Base-by-base conservation (phyloP, 257 asterid species). In the Nicotiana otophora region DNA sequence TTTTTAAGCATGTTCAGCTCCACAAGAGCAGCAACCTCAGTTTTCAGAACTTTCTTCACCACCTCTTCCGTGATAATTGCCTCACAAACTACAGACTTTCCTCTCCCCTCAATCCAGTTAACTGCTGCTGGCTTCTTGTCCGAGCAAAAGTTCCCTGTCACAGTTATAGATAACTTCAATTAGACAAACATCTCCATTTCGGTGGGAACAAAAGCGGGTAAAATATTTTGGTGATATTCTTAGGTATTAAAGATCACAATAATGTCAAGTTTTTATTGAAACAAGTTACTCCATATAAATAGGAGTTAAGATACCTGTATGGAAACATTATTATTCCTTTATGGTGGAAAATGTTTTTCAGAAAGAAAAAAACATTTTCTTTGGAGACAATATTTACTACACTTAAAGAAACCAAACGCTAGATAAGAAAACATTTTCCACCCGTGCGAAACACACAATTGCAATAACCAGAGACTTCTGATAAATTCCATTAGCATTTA, bases 41-140 rank as follows among this genome's bases (percentile, higher is more conserved):
- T 87, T 83, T 89, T 89, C 83, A 89, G 64, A 9, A 89, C 90
- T 86, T 84, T 87, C 83, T 80, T 89, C 78, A 89, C 90, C 46
- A 87, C 53, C 84, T 89, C 92, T 83, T 88, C 92, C 34, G 65
- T 83, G 34, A 89, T 87, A 15, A 89, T 87, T 77, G 92, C 92
- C 84, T 89, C 92, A 77, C 92, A 89, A 28, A 89, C 89, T 11
- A 89, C 90, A 1, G 92, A 89, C 58, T 89, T 89, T 19, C 92
- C 92, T 72, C 92, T 85, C 15, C 92, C 92, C 82, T 89, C 92
- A 5, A 89, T 89, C 92, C 92, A 89, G 78, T 89, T 89, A 85
- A 89, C 90, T 3, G 92, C 92, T n/a, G 92, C 84, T 20, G 92
- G 88, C 75, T 89, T 89, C 88, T 89, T 89, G 84, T 89, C 92